Evolutionary conservation across 495 filamentous ascomycete species (phyloP).

Genomic region (Lepraria neglecta): DNA sequence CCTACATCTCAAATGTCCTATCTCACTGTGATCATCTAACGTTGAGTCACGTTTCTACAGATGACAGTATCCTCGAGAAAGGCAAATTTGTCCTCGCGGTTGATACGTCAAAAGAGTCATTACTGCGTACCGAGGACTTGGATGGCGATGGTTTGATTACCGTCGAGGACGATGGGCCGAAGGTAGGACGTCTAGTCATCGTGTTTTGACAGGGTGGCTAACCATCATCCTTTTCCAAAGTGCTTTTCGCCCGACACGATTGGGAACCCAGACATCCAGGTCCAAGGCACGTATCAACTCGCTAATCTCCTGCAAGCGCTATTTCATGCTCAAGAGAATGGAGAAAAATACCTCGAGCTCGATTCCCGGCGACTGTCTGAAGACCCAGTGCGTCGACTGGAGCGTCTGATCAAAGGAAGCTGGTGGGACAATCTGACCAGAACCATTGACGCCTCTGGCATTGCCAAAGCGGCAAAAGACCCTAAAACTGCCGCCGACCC

Average conservation of each 20-base stretch:
- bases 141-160: constrained; percentile 92
- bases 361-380: constrained; percentile 84
- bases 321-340: constrained; percentile 78
- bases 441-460: constrained; percentile 80
- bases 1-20: background rate
- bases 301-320: constrained; percentile 93
- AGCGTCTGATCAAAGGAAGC: constrained; percentile 72
- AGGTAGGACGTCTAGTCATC: constrained; percentile 49
- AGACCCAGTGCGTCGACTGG: constrained; percentile 82
- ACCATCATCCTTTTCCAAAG: constrained; percentile 55
- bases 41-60: background rate
- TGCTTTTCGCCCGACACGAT: constrained; percentile 8
- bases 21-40: background rate
- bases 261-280: constrained; percentile 41
- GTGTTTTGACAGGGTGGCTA: background rate
- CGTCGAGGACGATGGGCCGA: constrained; percentile 89
- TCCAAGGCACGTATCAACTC: constrained; percentile 92
- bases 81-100: constrained; percentile 15
- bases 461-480: constrained; percentile 75
- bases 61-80: background rate
- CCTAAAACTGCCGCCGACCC: constrained; percentile 80
- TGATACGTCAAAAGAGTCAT: constrained; percentile 34
- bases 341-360: constrained; percentile 74
- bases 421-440: constrained; percentile 90
- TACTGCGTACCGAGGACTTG: constrained; percentile 79